phyloP scores from a whole-genome alignment of 495 filamentous ascomycete genomes.

The Chaetomium fimeti region DNA sequence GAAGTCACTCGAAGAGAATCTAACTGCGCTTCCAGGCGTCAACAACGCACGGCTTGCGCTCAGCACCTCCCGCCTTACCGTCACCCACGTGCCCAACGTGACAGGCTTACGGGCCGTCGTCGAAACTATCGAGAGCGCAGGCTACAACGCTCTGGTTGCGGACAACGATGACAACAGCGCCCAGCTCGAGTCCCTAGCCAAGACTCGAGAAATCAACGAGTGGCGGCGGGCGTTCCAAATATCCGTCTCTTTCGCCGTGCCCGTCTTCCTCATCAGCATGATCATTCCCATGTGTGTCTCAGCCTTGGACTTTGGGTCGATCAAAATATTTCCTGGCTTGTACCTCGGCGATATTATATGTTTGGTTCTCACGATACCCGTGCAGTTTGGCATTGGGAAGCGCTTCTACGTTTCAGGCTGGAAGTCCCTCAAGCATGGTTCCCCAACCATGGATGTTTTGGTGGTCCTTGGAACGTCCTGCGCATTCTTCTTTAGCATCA shows the following conservation, averaged over 20 bases:
- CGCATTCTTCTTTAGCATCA: slow-evolving; percentile 96
- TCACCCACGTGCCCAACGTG: slow-evolving; percentile 66
- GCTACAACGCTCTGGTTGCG: slow-evolving; percentile 84
- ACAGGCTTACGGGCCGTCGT: slow-evolving; percentile 81
- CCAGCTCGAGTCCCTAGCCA: slow-evolving; percentile 90
- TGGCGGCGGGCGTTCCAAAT: slow-evolving; percentile 79
- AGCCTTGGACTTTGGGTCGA: slow-evolving; percentile 66
- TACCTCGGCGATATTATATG: slow-evolving; percentile 87
- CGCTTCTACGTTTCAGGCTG: slow-evolving; percentile 91
- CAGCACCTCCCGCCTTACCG: slow-evolving; percentile 61
- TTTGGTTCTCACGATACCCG: slow-evolving; percentile 77
- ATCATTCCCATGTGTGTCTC: slow-evolving; percentile 76
- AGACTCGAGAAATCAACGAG: slow-evolving; percentile 92
- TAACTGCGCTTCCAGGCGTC: slow-evolving; percentile 68
- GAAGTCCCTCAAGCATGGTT: slow-evolving; percentile 82
- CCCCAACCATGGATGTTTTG: slow-evolving; percentile 96
- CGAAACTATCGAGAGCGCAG: slow-evolving; percentile 71
- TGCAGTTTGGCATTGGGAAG: slow-evolving; percentile 94
- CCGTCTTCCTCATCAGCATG: slow-evolving; percentile 93
- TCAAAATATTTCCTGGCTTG: slow-evolving; percentile 67
- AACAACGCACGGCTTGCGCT: slow-evolving; percentile 69
- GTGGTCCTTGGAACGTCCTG: slow-evolving; percentile 92
- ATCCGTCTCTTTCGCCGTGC: slow-evolving; percentile 77
- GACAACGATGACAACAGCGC: slow-evolving; percentile 96
- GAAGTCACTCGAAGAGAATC: slow-evolving; percentile 63